Conservation (phyloP, 176 grass and related monocot genomes). For the Puccinellia tenuiflora region DNA sequence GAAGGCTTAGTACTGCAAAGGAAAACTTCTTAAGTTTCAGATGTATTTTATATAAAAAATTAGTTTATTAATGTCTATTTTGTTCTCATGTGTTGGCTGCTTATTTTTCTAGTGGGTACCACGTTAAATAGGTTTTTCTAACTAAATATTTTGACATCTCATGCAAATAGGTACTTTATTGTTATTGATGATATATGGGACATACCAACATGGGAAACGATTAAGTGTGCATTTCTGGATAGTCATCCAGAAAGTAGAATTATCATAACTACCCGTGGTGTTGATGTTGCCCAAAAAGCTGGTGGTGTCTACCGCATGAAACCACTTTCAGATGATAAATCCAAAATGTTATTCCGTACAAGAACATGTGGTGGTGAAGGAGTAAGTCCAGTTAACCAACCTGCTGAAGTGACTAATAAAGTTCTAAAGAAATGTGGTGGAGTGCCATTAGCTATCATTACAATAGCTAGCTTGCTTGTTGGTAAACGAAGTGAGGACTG, state of each 20-base stretch:
- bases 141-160: background rate
- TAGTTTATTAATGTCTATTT: background rate
- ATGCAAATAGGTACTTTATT: background rate
- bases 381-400: background rate
- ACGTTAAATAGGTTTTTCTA: background rate
- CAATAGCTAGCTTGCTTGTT: background rate
- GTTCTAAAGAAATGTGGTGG: background rate
- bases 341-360: background rate
- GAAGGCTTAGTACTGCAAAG: background rate
- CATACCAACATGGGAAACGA: background rate
- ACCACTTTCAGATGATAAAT: background rate
- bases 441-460: background rate
- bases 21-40: background rate
- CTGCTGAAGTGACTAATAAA: background rate
- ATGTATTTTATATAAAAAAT: background rate
- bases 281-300: background rate
- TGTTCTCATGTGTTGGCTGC: background rate
- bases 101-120: background rate
- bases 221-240: background rate
- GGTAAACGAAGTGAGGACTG: background rate
- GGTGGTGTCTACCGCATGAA: background rate
- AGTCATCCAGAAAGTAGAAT: background rate
- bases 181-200: background rate
- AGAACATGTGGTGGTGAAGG: background rate
- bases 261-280: background rate